Evolutionary conservation across 306 rosid genomes (phyloP), one percentile per base, ranked within the genome.

Genomic region (Corylus americana): DNA sequence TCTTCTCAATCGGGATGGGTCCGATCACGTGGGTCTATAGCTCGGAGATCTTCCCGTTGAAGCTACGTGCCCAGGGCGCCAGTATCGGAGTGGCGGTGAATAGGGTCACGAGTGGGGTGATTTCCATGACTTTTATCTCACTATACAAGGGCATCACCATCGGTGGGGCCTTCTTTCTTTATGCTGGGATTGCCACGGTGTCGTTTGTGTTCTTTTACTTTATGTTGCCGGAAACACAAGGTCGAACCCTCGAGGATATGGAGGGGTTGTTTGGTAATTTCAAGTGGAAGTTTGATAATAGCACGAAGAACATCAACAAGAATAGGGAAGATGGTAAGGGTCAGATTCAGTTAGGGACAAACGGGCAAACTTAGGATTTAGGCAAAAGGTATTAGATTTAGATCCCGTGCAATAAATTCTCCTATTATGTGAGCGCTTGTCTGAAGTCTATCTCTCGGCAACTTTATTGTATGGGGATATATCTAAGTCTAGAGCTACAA

Each of bases 21-120:
- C 98, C 98, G 68, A 90, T 94, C 54, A 73, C 92, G 0, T 86
- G 90, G 91, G 97, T 94, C 2, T 94, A 94, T 59, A 86, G 92
- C 69, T 78, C 97, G 0, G 97, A 94, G 84, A 82, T 91, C 0
- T 90, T 94, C 7, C 97, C 97, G 51, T 73, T 94, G 88, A 85
- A 74, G 91, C 79, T 94, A 27, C 86, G 98, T 6, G 94, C 98
- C 0, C 97, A 88, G 14, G 97, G 98, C 6, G 54, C 84, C 22
- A 88, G 97, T 10, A 25, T 89, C 54, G 97, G 87, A 0, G 91
- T 89, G 29, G 84, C 85, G 9, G 80, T 85, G 55, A 94, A 90
- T 61, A 87, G 92, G 20, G 53, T 80, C 3, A 83, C 86, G 0
- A 89, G 98, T 68, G 93, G 87, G 42, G 79, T 86, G 7, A 45